Percentiles rank a stretch among this genome's conserved stretches.
Conservation (phyloP, 2,329 filamentous ascomycete genomes). For the Penicillium sp. region DNA sequence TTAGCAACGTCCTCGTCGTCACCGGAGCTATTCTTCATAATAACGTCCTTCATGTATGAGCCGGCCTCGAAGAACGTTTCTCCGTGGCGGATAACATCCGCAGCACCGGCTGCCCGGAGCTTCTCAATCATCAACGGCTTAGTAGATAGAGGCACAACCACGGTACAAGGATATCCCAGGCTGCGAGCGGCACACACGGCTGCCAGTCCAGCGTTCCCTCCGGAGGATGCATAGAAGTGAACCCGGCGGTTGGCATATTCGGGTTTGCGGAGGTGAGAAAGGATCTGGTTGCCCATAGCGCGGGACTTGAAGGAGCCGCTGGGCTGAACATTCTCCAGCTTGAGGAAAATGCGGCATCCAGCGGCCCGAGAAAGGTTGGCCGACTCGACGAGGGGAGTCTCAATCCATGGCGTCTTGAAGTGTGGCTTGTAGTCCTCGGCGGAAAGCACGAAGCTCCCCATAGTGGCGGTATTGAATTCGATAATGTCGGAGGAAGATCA, state of each 20-base stretch:
- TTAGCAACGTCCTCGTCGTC: slow-evolving; percentile 40
- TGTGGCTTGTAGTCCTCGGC: slow-evolving; percentile 28
- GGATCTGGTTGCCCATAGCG: slow-evolving; percentile 73
- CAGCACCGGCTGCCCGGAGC: slow-evolving; percentile 67
- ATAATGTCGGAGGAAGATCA: background rate
- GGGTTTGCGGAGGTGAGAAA: slow-evolving; percentile 52
- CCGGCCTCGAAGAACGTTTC: slow-evolving; percentile 72
- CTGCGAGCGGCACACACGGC: slow-evolving; percentile 72
- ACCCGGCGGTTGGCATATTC: slow-evolving; percentile 47
- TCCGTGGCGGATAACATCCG: slow-evolving; percentile 69
- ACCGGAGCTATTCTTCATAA: slow-evolving; percentile 39
- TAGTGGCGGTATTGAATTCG: slow-evolving; percentile 28
- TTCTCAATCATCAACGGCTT: slow-evolving; percentile 72
- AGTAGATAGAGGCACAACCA: slow-evolving; percentile 71
- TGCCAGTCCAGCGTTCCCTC: slow-evolving; percentile 83
- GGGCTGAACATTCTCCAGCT: slow-evolving; percentile 83
- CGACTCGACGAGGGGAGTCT: slow-evolving; percentile 72
- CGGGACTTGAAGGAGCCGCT: slow-evolving; percentile 83
- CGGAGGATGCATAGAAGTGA: slow-evolving; percentile 80
- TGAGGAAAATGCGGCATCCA: slow-evolving; percentile 81
- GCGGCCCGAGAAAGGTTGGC: slow-evolving; percentile 67
- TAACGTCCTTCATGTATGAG: slow-evolving; percentile 61
- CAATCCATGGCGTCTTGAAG: slow-evolving; percentile 62
- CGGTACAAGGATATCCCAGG: slow-evolving; percentile 69
- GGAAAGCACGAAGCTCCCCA: slow-evolving; percentile 42